Evolutionary conservation across 2,329 filamentous ascomycete species (phyloP).

Genomic region (Arachnomyces sp.): DNA sequence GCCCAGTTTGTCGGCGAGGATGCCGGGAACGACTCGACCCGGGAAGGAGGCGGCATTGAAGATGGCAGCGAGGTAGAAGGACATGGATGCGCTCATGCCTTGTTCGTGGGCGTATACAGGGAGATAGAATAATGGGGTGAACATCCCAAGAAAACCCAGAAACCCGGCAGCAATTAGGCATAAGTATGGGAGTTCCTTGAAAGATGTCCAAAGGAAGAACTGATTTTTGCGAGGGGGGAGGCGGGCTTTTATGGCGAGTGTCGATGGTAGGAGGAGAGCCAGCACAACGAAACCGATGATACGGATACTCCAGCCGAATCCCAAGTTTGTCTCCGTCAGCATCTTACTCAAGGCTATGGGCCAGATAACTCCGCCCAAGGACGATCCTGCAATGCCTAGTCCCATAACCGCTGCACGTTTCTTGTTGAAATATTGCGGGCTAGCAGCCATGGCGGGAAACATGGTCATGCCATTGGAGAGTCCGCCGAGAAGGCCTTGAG

Average conservation of each 20-base stretch:
- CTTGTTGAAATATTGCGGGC: constrained; percentile 43
- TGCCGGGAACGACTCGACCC: constrained; percentile 28
- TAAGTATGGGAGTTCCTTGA: constrained; percentile 2
- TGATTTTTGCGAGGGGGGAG: constrained; percentile 1
- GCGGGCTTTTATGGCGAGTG: constrained; percentile 11
- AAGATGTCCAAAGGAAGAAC: constrained; percentile 3
- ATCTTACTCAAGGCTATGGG: constrained; percentile 43
- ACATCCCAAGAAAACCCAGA: constrained; percentile 18
- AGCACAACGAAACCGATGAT: constrained; percentile 47
- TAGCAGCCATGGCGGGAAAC: constrained; percentile 40
- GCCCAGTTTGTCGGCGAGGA: constrained; percentile 27
- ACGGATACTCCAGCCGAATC: constrained; percentile 48
- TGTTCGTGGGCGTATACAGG: constrained; percentile 19
- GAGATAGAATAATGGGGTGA: constrained; percentile 26
- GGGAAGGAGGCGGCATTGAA: constrained; percentile 27
- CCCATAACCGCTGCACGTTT: constrained; percentile 43
- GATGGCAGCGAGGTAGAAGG: constrained; percentile 23
- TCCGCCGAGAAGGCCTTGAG: constrained; percentile 18
- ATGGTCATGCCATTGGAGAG: constrained; percentile 34
- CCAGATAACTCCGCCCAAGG: constrained; percentile 48
- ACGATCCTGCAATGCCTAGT: constrained; percentile 40
- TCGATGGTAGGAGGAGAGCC: constrained; percentile 36
- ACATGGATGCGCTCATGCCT: constrained; percentile 17
- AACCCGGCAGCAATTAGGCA: constrained; percentile 1
- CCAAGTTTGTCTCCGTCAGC: constrained; percentile 35